Percentiles rank a stretch among this genome's conserved stretches.
Conservation (phyloP, 352 stramenopile species). For the Thraustotheca clavata region DNA sequence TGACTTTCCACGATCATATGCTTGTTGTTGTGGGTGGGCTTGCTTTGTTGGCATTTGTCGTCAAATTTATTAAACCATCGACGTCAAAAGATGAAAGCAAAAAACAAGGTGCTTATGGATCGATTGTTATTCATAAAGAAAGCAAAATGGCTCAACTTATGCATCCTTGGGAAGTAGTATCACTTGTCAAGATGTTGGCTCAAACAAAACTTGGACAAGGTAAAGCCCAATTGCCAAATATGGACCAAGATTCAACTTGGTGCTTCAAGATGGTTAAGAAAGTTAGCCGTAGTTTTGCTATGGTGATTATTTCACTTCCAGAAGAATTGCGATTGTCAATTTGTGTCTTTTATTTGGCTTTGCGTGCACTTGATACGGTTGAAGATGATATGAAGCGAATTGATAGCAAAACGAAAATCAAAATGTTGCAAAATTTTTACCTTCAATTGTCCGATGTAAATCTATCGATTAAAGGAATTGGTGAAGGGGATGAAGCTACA, state of each 20-base stretch:
- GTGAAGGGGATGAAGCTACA: conserved; percentile 19
- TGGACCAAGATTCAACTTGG: conserved; percentile 45
- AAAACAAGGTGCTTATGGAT: conserved; percentile 91
- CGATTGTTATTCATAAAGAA: conserved; percentile 78
- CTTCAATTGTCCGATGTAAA: conserved; percentile 4
- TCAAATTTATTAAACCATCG: conserved; percentile 2
- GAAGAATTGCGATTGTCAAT: conserved; percentile 67
- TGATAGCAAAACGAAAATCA: conserved; percentile 23
- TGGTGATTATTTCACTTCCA: conserved; percentile 85
- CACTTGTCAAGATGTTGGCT: conserved; percentile 60
- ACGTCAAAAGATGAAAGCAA: conserved; percentile 27
- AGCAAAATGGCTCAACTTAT: conserved; percentile 60
- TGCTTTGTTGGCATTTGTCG: background rate
- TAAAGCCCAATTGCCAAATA: conserved; percentile 33
- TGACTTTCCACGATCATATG: conserved; percentile 18
- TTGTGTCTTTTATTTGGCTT: conserved; percentile 88
- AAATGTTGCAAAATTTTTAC: conserved; percentile 21
- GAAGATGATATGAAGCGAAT: conserved; percentile 90
- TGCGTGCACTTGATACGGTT: conserved; percentile 86
- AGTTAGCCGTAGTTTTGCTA: conserved; percentile 78
- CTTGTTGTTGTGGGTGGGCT: conserved; percentile 1
- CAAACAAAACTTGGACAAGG: conserved; percentile 42
- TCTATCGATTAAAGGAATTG: conserved; percentile 18
- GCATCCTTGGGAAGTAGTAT: conserved; percentile 65
- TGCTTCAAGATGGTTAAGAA: conserved; percentile 82